Evolutionary conservation across 257 asterid genomes (phyloP), one percentile per base, ranked within the genome.

Genomic region (Cruciata laevipes): DNA sequence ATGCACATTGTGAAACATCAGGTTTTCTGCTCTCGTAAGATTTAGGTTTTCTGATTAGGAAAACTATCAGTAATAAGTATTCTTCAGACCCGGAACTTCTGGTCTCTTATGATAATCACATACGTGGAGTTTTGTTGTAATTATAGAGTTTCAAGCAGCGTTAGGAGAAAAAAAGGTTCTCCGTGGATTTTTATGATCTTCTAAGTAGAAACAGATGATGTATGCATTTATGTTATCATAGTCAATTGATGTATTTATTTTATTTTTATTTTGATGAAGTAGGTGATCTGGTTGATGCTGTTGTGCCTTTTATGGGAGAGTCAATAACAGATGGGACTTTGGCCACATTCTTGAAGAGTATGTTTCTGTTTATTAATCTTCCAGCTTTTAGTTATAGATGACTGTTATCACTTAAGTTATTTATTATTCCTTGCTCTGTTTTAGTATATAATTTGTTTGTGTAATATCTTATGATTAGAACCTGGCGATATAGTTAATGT

Each of bases 251-350:
- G 17, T 20, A 1, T 61, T 17, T 8, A 10, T 69, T 63, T 74
- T 78, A 81, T 83, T 84, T 20, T 42, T 62, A 51, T 62, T 62
- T n/a, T 33, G 33, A 16, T 18, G 31, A 23, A 7, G 0, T 74
- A 75, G 95, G 89, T 59, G 96, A 89, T 74, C 57, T 75, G 66
- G 81, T 89, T 75, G 97, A 89, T 73, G 98, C 97, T 78, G 94
- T 92, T 51, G 98, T 92, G 33, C 98, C 98, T 20, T 85, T 74
- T 74, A 92, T 92, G 98, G 98, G 98, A 35, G 98, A 92, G 90
- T 92, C 98, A 25, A 92, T 87, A 68, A 86, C 71, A 58, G 98
- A 92, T 79, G 97, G 98, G 69, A 92, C 98, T 1, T 71, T 92
- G 61, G 97, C 97, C 6, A 78, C 83, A 2, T 87, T 92, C 85